Conservation (phyloP, 2,329 filamentous ascomycete species). For the Dactylellina sp. region DNA sequence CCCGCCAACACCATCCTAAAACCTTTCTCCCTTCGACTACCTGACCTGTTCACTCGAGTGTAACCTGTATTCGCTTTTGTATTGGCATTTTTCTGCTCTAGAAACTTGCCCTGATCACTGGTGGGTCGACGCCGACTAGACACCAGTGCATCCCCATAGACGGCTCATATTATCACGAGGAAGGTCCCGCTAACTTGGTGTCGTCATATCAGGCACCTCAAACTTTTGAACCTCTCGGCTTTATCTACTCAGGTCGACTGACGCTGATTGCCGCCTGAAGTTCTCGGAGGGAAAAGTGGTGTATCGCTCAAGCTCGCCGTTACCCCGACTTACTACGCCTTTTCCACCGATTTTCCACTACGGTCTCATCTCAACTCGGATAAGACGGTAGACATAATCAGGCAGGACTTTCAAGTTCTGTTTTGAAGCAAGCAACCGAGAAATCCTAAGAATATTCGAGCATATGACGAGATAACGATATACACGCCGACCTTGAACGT, state of each 20-base stretch:
- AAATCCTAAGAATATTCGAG: slow-evolving; percentile 30
- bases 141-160: slow-evolving; percentile 1
- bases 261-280: slow-evolving; percentile 19
- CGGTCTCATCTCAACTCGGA: slow-evolving; percentile 9
- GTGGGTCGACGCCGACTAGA: slow-evolving; percentile 27
- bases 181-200: slow-evolving; percentile 43
- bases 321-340: slow-evolving; percentile 23
- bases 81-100: slow-evolving; percentile 4
- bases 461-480: slow-evolving; percentile 56
- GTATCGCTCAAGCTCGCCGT: slow-evolving; percentile 12
- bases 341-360: slow-evolving; percentile 9
- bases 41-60: slow-evolving; percentile 6
- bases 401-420: background rate
- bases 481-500: slow-evolving; percentile 55
- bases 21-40: slow-evolving; percentile 4
- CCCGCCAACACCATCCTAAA: slow-evolving; percentile 27
- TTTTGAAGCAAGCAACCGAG: slow-evolving; percentile 25
- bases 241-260: slow-evolving; percentile 45
- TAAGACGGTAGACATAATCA: slow-evolving; percentile 12
- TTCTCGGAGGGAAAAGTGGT: slow-evolving; percentile 6
- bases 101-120: slow-evolving; percentile 33
- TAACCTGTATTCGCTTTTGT: slow-evolving; percentile 19
- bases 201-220: slow-evolving; percentile 41
- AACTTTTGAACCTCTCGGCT: slow-evolving; percentile 31
- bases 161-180: slow-evolving; percentile 12